Evolutionary conservation across 148 eudicot species (phyloP), one percentile per base, ranked within the genome.

Genomic region (Chenopodium quinoa): DNA sequence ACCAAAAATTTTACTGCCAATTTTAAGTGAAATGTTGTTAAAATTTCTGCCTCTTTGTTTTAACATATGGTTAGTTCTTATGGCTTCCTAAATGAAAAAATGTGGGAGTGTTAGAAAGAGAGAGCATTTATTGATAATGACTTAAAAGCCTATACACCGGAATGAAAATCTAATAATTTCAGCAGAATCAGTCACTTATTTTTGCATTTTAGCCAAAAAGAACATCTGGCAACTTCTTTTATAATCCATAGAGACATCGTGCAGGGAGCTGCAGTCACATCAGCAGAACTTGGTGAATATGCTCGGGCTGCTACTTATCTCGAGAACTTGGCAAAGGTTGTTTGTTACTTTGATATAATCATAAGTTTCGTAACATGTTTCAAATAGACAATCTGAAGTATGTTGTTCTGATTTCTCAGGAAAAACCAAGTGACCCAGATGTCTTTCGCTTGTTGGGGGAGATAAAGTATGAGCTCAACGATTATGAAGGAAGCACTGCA

Each of bases 381-480:
- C 77, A 75, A 32, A 34, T 75, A 27, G 79, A 81, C 81, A 47
- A 72, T 81, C 73, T 54, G 70, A 48, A 40, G 73, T 68, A 22
- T 71, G 50, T 70, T 77, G 9, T 19, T 75, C 71, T 82, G 63
- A 74, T 48, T 84, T 75, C 83, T 75, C 91, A 93, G 98, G 94
- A 88, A 82, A 93, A 89, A 85, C 91, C 93, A 60, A 86, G 83
- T 85, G 97, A 94, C 70, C 93, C 95, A 40, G 98, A 96, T 82
- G 97, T 88, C 60, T 90, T 90, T 66, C 98, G 99, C 77, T 86
- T 96, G 82, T 93, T 93, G 71, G 99, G 95, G 80, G 99, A 92
- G 86, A 93, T 93, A 64, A 91, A 91, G 77, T 96, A 86, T 85
- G 93, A 90, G 81, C 92, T 96, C 81, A 92, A 89, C 88, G 99